Evolutionary conservation across 2,329 filamentous ascomycete species (phyloP).

Genomic region (Leptographium radiaticola): DNA sequence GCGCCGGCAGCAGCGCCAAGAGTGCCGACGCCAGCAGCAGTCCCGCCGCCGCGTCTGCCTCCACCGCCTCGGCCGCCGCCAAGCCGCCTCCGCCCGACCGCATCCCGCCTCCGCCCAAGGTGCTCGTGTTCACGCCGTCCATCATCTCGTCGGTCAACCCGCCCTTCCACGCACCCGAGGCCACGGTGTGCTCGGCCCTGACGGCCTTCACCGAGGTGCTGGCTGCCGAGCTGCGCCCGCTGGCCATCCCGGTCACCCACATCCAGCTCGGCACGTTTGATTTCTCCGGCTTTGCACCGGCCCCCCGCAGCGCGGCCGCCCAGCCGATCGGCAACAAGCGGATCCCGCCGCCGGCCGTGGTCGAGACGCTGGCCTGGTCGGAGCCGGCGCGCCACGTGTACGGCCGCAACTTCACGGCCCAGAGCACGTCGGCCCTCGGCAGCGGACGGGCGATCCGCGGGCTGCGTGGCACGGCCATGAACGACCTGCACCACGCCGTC

Average conservation of each 20-base stretch:
- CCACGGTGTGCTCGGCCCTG: slow-evolving; percentile 74
- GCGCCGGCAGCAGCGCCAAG: slow-evolving; percentile 25
- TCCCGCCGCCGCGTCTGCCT: slow-evolving; percentile 10
- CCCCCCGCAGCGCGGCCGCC: slow-evolving; percentile 15
- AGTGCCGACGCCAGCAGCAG: neutral
- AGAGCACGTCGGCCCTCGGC: slow-evolving; percentile 41
- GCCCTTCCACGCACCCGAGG: slow-evolving; percentile 75
- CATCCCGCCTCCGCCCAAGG: slow-evolving; percentile 34
- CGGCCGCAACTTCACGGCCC: slow-evolving; percentile 45
- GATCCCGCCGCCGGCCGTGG: slow-evolving; percentile 32
- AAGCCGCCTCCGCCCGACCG: neutral
- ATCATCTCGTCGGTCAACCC: slow-evolving; percentile 70
- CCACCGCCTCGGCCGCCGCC: slow-evolving; percentile 15
- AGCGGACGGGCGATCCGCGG: slow-evolving; percentile 41
- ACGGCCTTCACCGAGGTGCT: slow-evolving; percentile 74
- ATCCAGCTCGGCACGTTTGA: slow-evolving; percentile 89
- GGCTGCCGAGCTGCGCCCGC: slow-evolving; percentile 61
- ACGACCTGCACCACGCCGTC: slow-evolving; percentile 72
- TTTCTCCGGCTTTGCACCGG: slow-evolving; percentile 51
- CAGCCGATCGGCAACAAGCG: slow-evolving; percentile 14
- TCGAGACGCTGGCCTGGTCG: slow-evolving; percentile 51
- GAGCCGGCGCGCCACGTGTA: slow-evolving; percentile 47
- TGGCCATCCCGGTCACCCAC: slow-evolving; percentile 70
- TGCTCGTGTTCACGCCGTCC: slow-evolving; percentile 66
- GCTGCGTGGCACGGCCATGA: slow-evolving; percentile 55